These are phyloP conservation scores for Epichloe coenophiala DNA, from an alignment of 2,329 filamentous ascomycete genomes.

Conservation along the genomic window DNA sequence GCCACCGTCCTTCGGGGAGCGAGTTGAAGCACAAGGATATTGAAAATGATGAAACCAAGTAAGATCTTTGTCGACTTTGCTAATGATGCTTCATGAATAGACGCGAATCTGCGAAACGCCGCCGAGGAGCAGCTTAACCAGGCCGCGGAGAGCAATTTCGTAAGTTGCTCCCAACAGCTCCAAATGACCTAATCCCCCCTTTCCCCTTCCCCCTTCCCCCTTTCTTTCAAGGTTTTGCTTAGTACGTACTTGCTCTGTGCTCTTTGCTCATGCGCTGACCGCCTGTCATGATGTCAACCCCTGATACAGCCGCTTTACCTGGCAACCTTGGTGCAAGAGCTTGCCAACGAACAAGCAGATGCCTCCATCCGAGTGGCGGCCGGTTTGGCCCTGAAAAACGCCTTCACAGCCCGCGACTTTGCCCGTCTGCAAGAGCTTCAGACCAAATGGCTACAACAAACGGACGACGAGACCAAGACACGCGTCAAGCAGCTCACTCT, in stretches of 20 bases:
- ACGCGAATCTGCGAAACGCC: constrained; percentile 76
- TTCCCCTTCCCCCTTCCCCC: background rate
- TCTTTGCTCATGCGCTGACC: background rate
- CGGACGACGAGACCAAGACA: constrained; percentile 68
- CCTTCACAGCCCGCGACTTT: constrained; percentile 88
- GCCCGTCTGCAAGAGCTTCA: constrained; percentile 80
- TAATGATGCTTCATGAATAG: constrained; percentile 33
- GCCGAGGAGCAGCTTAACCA: constrained; percentile 90
- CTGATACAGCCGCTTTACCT: constrained; percentile 70
- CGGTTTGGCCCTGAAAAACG: constrained; percentile 94
- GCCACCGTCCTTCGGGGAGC: background rate
- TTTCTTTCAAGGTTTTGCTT: background rate
- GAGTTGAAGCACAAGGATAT: background rate
- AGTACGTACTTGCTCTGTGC: background rate
- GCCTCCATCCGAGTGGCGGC: constrained; percentile 83
- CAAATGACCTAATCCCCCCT: background rate
- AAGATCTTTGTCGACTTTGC: background rate
- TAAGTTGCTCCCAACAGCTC: constrained; percentile 31
- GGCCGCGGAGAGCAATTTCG: constrained; percentile 90
- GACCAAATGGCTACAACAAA: constrained; percentile 79
- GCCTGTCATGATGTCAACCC: background rate
- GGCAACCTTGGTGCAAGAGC: constrained; percentile 79
- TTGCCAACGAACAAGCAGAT: constrained; percentile 78
- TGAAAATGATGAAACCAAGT: background rate
- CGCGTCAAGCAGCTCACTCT: constrained; percentile 85